These are phyloP conservation scores for Malania oleifera DNA, from an alignment of 164 flowering plant genomes.

Conservation along the genomic window DNA sequence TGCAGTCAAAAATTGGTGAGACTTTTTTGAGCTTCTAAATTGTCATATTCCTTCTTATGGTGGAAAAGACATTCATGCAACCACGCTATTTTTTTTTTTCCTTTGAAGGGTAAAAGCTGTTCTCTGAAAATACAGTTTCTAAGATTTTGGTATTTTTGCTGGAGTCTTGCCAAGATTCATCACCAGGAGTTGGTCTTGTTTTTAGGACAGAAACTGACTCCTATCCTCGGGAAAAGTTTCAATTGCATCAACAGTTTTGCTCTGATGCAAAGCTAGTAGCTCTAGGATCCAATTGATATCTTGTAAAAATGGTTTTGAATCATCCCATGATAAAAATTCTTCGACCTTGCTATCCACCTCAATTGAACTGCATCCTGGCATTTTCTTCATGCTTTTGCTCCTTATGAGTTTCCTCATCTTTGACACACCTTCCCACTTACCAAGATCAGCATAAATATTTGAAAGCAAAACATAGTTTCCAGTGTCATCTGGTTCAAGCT, in stretches of 20 bases:
- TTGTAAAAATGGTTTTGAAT: constrained; percentile 34
- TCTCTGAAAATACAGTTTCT: too few relatives aligned
- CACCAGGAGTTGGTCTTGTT: too few relatives aligned
- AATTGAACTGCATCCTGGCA: constrained; percentile 46
- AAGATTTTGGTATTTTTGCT: neutral
- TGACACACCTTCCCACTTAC: constrained; percentile 46
- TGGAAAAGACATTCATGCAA: too few relatives aligned
- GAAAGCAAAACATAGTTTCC: constrained; percentile 49
- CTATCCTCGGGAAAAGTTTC: constrained; percentile 9
- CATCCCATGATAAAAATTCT: constrained; percentile 43
- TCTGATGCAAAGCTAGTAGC: constrained; percentile 28
- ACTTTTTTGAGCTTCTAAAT: too few relatives aligned
- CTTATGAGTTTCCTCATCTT: constrained; percentile 43
- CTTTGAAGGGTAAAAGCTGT: too few relatives aligned
- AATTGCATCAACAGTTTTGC: constrained; percentile 2
- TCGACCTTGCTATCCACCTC: constrained; percentile 38
- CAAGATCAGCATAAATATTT: constrained; percentile 44
- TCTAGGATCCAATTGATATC: constrained; percentile 30
- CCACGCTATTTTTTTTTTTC: too few relatives aligned
- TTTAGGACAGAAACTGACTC: neutral
- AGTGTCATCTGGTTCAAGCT: constrained; percentile 48
- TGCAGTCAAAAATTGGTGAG: too few relatives aligned
- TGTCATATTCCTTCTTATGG: too few relatives aligned
- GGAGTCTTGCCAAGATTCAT: neutral
- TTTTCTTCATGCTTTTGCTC: constrained; percentile 39